Evolutionary conservation across 2,329 filamentous ascomycete species (phyloP).

Genomic region (Cryphonectria parasitica): DNA sequence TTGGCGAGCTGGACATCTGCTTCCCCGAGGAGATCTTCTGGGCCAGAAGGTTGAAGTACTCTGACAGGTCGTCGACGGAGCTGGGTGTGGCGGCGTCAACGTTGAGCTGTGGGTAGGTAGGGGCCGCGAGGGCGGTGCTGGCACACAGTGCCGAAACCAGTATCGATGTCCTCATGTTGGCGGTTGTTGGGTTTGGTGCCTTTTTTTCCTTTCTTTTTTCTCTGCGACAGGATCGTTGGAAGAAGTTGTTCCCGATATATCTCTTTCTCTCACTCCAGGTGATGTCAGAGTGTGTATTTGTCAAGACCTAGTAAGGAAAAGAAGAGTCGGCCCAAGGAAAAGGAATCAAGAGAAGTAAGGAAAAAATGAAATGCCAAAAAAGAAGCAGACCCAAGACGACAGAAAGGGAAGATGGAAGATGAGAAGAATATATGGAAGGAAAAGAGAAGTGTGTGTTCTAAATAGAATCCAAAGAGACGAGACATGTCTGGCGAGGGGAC

Average conservation of each 20-base stretch:
- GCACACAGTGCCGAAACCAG: conserved; percentile 52
- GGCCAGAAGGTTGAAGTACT: conserved; percentile 65
- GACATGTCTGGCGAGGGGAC: conserved; percentile 1
- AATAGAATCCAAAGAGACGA: conserved; percentile 13
- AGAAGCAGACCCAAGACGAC: conserved; percentile 21
- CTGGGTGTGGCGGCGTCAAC: conserved; percentile 44
- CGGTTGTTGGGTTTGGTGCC: conserved; percentile 16
- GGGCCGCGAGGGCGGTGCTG: conserved; percentile 47
- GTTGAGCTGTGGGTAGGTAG: conserved; percentile 51
- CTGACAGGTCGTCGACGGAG: conserved; percentile 52
- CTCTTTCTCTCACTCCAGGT: not conserved
- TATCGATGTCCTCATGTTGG: conserved; percentile 56
- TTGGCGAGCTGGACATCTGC: conserved; percentile 44
- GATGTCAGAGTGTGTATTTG: not conserved
- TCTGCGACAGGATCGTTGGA: not conserved
- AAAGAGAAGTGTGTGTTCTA: conserved; percentile 3
- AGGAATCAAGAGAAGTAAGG: conserved; percentile 10
- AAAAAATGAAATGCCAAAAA: conserved; percentile 24
- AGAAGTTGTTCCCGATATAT: not conserved
- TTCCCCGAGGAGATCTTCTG: conserved; percentile 56
- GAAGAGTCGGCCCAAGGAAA: conserved; percentile 17
- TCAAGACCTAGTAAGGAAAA: not conserved
- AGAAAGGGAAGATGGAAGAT: conserved; percentile 12
- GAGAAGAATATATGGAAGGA: not conserved
- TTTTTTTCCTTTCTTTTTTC: not conserved